phyloP scores from a whole-genome alignment of 2,329 filamentous ascomycete genomes.

The Xylariales sp. region DNA sequence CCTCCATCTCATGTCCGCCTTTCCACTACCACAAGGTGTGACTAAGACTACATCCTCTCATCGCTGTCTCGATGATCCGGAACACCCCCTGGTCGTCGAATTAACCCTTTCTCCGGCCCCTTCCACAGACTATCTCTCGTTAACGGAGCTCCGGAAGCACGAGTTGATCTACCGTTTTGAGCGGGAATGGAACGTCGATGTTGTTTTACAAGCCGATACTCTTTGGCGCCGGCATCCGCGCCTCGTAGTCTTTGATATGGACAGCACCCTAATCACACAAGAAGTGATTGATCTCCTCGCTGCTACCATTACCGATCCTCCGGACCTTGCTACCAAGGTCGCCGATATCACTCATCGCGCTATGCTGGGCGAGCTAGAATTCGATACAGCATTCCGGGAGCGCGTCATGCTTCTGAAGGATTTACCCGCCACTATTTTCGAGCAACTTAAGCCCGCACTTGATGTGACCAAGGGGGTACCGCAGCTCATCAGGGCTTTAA shows the following conservation, averaged over 20 bases:
- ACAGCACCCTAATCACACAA: slow-evolving; percentile 95
- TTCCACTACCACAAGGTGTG: slow-evolving; percentile 65
- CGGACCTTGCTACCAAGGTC: slow-evolving; percentile 82
- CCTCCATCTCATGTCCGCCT: slow-evolving; percentile 72
- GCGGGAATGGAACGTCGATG: slow-evolving; percentile 88
- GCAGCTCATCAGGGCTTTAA: slow-evolving; percentile 79
- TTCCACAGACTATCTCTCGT: slow-evolving; percentile 70
- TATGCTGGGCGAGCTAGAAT: slow-evolving; percentile 97
- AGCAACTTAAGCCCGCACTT: slow-evolving; percentile 78
- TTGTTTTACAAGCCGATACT: slow-evolving; percentile 78
- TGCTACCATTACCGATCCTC: slow-evolving; percentile 74
- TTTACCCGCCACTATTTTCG: slow-evolving; percentile 81
- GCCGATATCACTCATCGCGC: slow-evolving; percentile 90
- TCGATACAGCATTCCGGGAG: slow-evolving; percentile 83
- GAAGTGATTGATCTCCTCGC: slow-evolving; percentile 98
- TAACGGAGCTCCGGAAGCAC: slow-evolving; percentile 80
- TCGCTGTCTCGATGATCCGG: slow-evolving; percentile 70
- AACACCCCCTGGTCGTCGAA: slow-evolving; percentile 73
- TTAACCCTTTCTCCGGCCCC: slow-evolving; percentile 71
- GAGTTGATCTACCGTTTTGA: slow-evolving; percentile 87
- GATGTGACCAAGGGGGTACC: slow-evolving; percentile 84
- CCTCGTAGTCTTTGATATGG: slow-evolving; percentile 97
- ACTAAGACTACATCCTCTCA: slow-evolving; percentile 69
- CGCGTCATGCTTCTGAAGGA: slow-evolving; percentile 85
- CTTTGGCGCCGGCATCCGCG: slow-evolving; percentile 84